These are phyloP conservation scores for Neofusicoccum umdonicola DNA, from an alignment of 2,329 filamentous ascomycete genomes.

Conservation along the genomic window DNA sequence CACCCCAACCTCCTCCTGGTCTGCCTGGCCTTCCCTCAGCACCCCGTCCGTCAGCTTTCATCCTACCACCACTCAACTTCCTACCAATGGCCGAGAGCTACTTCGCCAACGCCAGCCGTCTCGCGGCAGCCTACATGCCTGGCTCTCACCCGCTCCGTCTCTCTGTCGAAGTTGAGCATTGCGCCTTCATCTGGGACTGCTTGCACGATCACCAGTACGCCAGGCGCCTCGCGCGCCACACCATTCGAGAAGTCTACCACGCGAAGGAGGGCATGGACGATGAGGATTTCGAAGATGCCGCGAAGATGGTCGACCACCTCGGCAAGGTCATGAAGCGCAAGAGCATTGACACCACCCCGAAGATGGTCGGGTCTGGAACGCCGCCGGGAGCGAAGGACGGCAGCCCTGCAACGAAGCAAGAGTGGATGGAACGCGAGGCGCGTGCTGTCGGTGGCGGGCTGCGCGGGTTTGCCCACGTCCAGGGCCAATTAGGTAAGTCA, in stretches of 20 bases:
- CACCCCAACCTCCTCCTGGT: slow-evolving; percentile 36
- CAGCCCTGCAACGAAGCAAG: slow-evolving; percentile 1
- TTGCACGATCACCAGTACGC: slow-evolving; percentile 76
- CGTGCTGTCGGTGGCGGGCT: slow-evolving; percentile 1
- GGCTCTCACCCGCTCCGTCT: slow-evolving; percentile 87
- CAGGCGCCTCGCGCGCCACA: slow-evolving; percentile 72
- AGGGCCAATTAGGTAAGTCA: slow-evolving; percentile 3
- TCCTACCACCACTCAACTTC: slow-evolving; percentile 78
- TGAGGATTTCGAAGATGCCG: slow-evolving; percentile 90
- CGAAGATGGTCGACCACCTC: slow-evolving; percentile 79
- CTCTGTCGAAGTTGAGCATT: slow-evolving; percentile 87
- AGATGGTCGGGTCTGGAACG: neutral
- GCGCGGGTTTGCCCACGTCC: slow-evolving; percentile 1
- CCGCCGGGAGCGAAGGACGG: neutral
- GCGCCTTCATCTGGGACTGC: slow-evolving; percentile 91
- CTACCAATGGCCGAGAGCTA: slow-evolving; percentile 76
- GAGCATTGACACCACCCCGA: slow-evolving; percentile 20
- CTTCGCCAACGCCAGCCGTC: slow-evolving; percentile 72
- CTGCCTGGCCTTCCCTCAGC: slow-evolving; percentile 26
- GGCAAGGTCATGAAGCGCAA: slow-evolving; percentile 82
- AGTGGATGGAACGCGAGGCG: slow-evolving; percentile 10
- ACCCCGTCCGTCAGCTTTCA: slow-evolving; percentile 62
- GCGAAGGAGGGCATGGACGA: slow-evolving; percentile 91
- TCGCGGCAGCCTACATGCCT: slow-evolving; percentile 75
- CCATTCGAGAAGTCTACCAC: slow-evolving; percentile 87